Base-by-base conservation (phyloP, 805 yeast species). In the Candida montana region DNA sequence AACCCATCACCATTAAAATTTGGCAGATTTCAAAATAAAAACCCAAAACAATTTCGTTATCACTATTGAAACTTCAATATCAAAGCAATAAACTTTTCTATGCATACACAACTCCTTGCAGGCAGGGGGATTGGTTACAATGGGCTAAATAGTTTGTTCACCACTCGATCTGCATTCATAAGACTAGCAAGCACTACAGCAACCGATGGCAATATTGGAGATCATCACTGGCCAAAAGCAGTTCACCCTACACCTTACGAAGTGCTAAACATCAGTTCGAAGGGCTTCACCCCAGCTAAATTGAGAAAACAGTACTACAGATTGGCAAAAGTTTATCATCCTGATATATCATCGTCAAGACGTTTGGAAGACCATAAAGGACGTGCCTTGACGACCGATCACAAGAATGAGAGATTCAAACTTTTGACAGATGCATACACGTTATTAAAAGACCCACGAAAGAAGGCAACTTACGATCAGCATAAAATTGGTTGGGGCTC, bases 301-400 rank as follows among this genome's bases (percentile, higher is more conserved):
- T 61, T 81, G 37, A 75, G 75, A 45, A 48, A 62, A 20, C 71
- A 71, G 34, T 83, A 81, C 53, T 75, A 73, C 49, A 68, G 74
- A 40, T 64, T 77, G 35, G 89, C 89, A 10, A 85, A 83, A 58
- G 55, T 79, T 9, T 89, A 89, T 52, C 96, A 89, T 57, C 96
- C 97, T 0, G 97, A 89, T 55, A 57, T 72, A 3, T 52, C 68
- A 3, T 45, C 52, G 15, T 57, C 60, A 27, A 42, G 47, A 0
- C 49, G 61, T 0, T 35, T 49, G 3, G 27, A 57, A 8, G 58
- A 62, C 30, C 59, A 57, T 31, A 45, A 53, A 16, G 68, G 72
- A 5, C 35, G 50, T 12, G 44, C 47, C 5, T 57, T 75, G 20
- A 58, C 62, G 3, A 50, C 40, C 6, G 63, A 58, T 12, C 57